Conservation (phyloP, 2,329 filamentous ascomycete species). For the Ploettnerulaceae sp. region DNA sequence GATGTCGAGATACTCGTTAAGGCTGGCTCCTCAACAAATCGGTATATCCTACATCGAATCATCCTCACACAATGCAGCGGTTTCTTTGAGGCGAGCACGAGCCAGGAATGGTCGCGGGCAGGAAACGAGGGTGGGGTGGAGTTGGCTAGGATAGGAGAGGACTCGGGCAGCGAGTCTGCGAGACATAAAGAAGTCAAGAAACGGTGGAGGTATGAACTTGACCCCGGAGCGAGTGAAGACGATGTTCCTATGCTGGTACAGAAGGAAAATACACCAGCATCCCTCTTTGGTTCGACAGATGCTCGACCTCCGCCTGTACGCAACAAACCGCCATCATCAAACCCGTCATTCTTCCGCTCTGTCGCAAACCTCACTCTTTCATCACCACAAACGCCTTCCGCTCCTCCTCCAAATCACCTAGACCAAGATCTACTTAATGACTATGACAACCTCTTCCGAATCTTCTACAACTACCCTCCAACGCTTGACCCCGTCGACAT, state of each 20-base stretch:
- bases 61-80: slow-evolving; percentile 87
- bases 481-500: slow-evolving; percentile 81
- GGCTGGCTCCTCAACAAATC: slow-evolving; percentile 66
- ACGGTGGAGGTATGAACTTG: slow-evolving; percentile 84
- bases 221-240: slow-evolving; percentile 64
- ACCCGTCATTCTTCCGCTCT: slow-evolving; percentile 76
- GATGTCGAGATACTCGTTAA: slow-evolving; percentile 86
- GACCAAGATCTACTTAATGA: slow-evolving; percentile 78
- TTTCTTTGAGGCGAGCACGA: slow-evolving; percentile 86
- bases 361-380: slow-evolving; percentile 69
- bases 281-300: slow-evolving; percentile 51
- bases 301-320: slow-evolving; percentile 48
- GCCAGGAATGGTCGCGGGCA: slow-evolving; percentile 64
- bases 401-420: slow-evolving; percentile 47
- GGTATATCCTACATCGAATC: slow-evolving; percentile 82
- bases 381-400: slow-evolving; percentile 44
- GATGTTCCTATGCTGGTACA: slow-evolving; percentile 88
- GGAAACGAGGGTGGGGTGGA: slow-evolving; percentile 31
- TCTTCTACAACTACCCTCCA: slow-evolving; percentile 92
- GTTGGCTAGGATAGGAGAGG: slow-evolving; percentile 50
- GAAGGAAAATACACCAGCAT: slow-evolving; percentile 52
- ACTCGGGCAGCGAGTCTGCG: slow-evolving; percentile 37
- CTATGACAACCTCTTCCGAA: slow-evolving; percentile 92
- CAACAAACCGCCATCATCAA: slow-evolving; percentile 57
- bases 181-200: slow-evolving; percentile 34